Evolutionary conservation across 148 eudicot species (phyloP), one percentile per base, ranked within the genome.

Genomic region (Diospyros lotus): DNA sequence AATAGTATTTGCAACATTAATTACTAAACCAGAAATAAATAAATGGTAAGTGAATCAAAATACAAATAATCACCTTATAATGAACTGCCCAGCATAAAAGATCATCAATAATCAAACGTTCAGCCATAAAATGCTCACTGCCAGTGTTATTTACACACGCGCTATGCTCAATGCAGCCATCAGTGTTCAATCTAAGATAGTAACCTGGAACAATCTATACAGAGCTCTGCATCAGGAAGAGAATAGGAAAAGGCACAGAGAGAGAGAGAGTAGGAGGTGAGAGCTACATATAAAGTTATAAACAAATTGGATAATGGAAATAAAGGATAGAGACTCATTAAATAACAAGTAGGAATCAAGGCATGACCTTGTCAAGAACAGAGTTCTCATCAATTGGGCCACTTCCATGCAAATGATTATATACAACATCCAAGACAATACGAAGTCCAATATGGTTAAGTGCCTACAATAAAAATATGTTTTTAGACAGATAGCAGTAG

Each of bases 61-160:
- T 15, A 45, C 1, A 28, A 71, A 42, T 2, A 73, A 54, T 73
- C 75, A 95, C 97, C 97, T 95, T 95, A 68, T 92, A 95, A 74
- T 95, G 87, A 83, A 89, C 82, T 38, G 86, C 93, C 99, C 97
- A 92, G 76, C 82, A 85, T 73, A 85, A 73, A 44, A 95, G 90
- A 83, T 95, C 99, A 81, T 95, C 99, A 81, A 93, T 60, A 80
- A 92, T 92, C 75, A 95, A 78, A 51, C 97, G 91, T 73, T 91
- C 94, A 80, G 87, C 99, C 99, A 95, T 95, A 73, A 83, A 90
- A 93, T 95, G 99, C 86, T 95, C 99, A 71, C 97, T 92, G 55
- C 97, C 97, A 8, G 99, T 92, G 80, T 95, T 87, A 82, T 95
- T 95, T 74, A 81, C 81, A 66, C 91, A 91, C 58, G 99, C 84